Evolutionary conservation across 495 filamentous ascomycete genomes (phyloP).

Genomic region (Trichocladium uniseriatum): DNA sequence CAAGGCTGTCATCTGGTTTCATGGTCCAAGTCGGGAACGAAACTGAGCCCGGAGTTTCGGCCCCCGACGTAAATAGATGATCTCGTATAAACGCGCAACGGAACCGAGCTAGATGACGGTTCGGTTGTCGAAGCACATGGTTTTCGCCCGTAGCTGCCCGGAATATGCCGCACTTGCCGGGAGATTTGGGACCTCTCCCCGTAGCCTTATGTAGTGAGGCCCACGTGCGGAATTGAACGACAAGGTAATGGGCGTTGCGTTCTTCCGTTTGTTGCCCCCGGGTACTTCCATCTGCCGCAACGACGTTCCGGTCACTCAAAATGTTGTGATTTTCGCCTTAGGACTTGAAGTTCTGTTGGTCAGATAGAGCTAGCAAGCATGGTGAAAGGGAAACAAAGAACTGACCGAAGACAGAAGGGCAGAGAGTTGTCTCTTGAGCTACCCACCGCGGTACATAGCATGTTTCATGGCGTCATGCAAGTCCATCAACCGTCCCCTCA

Average conservation of each 20-base stretch:
- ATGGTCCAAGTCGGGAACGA: not conserved
- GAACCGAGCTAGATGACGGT: not conserved
- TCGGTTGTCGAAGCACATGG: not conserved
- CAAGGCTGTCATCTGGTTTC: not conserved
- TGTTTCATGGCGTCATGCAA: not conserved
- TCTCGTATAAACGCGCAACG: not conserved
- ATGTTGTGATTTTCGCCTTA: too few species aligned
- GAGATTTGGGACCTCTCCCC: too few species aligned
- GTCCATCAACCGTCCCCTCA: conserved; percentile 3
- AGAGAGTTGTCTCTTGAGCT: not conserved
- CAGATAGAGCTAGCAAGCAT: not conserved
- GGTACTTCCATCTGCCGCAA: too few species aligned
- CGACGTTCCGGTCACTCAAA: too few species aligned
- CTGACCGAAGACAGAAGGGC: not conserved
- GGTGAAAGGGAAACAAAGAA: not conserved
- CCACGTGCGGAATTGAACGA: too few species aligned
- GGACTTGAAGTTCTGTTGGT: too few species aligned
- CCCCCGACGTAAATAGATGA: not conserved
- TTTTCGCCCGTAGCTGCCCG: not conserved
- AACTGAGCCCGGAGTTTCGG: not conserved
- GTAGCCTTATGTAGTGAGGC: too few species aligned
- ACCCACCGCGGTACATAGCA: not conserved
- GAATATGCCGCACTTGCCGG: not conserved
- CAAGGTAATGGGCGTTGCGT: too few species aligned
- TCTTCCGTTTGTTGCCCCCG: too few species aligned